A percentile compares a stretch with the other conserved stretches of the same genome.
Conservation (phyloP, 176 grass and related monocot genomes). For the Tillandsia leiboldiana region DNA sequence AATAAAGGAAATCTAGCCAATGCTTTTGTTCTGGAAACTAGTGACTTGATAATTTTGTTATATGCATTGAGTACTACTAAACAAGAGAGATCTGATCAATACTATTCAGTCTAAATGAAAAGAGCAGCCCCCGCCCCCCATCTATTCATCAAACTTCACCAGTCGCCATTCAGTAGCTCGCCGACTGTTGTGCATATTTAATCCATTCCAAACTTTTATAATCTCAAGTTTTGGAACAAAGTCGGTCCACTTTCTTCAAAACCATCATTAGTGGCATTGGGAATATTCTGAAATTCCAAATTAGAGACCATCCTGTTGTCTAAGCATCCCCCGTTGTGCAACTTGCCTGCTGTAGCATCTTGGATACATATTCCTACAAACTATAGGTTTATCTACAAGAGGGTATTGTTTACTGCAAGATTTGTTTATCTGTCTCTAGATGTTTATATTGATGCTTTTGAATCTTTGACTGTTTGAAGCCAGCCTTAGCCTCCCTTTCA, state of each 20-base stretch:
- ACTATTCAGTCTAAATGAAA: too few relatives aligned
- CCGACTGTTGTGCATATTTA: background rate
- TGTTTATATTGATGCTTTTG: constrained; percentile 1
- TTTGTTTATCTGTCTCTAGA: background rate
- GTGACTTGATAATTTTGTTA: too few relatives aligned
- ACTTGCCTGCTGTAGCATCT: background rate
- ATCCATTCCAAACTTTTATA: background rate
- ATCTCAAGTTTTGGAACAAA: background rate
- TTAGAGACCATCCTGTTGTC: background rate
- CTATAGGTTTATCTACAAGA: background rate
- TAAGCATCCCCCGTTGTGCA: background rate
- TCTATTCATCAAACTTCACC: too few relatives aligned
- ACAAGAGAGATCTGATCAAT: too few relatives aligned
- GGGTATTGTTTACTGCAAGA: background rate
- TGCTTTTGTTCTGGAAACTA: too few relatives aligned
- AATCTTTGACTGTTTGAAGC: constrained; percentile 4
- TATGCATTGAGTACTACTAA: too few relatives aligned
- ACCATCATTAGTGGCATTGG: constrained; percentile 13
- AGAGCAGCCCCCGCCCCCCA: too few relatives aligned
- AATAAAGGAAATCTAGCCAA: too few relatives aligned
- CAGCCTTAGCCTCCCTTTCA: background rate
- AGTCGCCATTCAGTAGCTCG: background rate
- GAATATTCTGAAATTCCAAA: background rate
- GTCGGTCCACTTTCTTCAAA: background rate
- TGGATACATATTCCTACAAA: constrained; percentile 1